Base-by-base conservation (phyloP, 441 rosid genomes). In the Gossypium lobatum region DNA sequence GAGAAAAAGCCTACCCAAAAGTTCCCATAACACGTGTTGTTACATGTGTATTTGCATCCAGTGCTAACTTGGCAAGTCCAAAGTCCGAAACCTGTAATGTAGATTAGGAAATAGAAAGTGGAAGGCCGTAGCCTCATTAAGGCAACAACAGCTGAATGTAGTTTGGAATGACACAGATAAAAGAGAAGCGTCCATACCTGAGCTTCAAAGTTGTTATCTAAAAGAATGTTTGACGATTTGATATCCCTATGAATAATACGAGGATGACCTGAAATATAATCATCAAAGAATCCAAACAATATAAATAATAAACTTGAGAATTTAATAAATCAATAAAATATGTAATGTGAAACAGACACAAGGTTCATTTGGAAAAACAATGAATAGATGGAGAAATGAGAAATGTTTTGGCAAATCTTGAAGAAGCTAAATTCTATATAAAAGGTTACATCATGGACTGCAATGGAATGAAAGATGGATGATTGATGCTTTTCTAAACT, bases 21-120 rank as follows among this genome's bases (percentile, higher is more conserved):
- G 99, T 95, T 80, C 99, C 99, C 96, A 95, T 93, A 74, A 95
- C 98, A 0, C 99, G 93, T 14, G 99, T 95, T 28, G 97, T 88
- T 69, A 95, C 79, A 71, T 93, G 99, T 4, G 97, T 88, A 83
- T 91, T 81, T 70, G 90, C 87, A 65, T 95, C 99, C 6, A 88
- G 87, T 76, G 93, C 97, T 85, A 95, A 82, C 82, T 93, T 95
- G 73, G 99, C 99, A 62, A 93, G 95, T 71, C 99, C 99, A 75
- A 95, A 95, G 77, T 95, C 99, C n/a, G 97, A 85, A 87, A 95
- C 99, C 99, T 95, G 86, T 11, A 62, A 74, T n/a, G 64, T 64
- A 21, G 69, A 79, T 17, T 62, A 66, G 76, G 55, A 76, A 74
- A 26, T 62, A 73, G 78, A 55, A 75, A 74, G 17, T 14, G 62